Conservation (phyloP, 2,329 filamentous ascomycete species). For the Trichoderma sp. region DNA sequence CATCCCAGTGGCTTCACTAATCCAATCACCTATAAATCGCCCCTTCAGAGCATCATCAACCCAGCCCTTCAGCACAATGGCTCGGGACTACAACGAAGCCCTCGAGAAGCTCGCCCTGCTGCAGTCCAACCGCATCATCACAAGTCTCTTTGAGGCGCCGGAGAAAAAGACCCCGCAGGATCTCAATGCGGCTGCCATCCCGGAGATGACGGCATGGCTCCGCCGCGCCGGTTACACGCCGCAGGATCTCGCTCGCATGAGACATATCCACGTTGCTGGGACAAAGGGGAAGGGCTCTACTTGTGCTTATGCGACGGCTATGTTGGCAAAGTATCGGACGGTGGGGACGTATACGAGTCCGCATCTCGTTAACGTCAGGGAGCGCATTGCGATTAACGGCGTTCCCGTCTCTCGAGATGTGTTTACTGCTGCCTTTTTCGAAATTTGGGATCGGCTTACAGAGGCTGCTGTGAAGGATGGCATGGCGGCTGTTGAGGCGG, state of each 20-base stretch:
- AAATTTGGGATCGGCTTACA: constrained; percentile 71
- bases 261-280: constrained; percentile 79
- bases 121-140: constrained; percentile 74
- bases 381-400: constrained; percentile 81
- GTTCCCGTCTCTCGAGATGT: constrained; percentile 64
- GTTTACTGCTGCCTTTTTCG: constrained; percentile 80
- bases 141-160: constrained; percentile 48
- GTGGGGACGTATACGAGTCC: constrained; percentile 84
- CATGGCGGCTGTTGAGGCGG: constrained; percentile 43
- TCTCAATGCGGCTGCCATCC: constrained; percentile 73
- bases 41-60: background rate
- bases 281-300: constrained; percentile 95
- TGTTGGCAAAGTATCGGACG: constrained; percentile 57
- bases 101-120: constrained; percentile 73
- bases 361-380: constrained; percentile 78
- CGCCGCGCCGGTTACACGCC: constrained; percentile 70
- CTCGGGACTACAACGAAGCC: constrained; percentile 62
- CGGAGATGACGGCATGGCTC: constrained; percentile 81
- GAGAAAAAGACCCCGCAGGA: constrained; percentile 44
- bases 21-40: background rate
- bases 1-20: background rate
- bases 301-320: constrained; percentile 78
- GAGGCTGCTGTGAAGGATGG: constrained; percentile 39
- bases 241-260: constrained; percentile 44
- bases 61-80: constrained; percentile 16